Conservation (phyloP, 805 yeast species). For the Metschnikowia koreensis region DNA sequence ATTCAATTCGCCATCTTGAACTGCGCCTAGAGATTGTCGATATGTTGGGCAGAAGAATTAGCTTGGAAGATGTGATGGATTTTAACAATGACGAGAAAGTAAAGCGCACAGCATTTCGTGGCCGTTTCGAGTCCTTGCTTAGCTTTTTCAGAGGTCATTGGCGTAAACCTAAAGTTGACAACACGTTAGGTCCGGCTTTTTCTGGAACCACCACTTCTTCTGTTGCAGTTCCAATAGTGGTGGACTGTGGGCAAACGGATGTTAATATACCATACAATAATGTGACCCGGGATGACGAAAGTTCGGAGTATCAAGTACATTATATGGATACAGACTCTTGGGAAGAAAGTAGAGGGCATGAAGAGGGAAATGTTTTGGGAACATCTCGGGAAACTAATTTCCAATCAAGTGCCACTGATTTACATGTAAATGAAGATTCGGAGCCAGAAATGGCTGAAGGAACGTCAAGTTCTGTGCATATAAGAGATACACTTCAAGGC, state of each 20-base stretch:
- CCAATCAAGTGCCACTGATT: too few relatives aligned
- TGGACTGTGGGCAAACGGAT: slow-evolving; percentile 5
- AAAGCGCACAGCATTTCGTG: slow-evolving; percentile 27
- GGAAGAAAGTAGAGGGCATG: too few relatives aligned
- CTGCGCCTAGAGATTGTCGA: slow-evolving; percentile 51
- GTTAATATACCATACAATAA: too few relatives aligned
- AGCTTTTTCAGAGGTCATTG: not conserved
- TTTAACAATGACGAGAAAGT: slow-evolving; percentile 23
- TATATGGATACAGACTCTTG: slow-evolving; percentile 28
- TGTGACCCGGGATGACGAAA: slow-evolving; percentile 4
- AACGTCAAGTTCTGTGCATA: not conserved
- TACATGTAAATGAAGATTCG: too few relatives aligned
- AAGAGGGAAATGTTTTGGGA: too few relatives aligned
- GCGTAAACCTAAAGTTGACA: not conserved
- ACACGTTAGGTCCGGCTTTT: not conserved
- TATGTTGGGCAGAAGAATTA: slow-evolving; percentile 58
- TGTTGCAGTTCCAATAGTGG: not conserved
- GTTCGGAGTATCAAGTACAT: slow-evolving; percentile 24
- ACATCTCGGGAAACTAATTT: too few relatives aligned
- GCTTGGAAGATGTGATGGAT: slow-evolving; percentile 42
- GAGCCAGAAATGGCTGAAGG: not conserved
- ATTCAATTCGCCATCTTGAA: slow-evolving; percentile 50
- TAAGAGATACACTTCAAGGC: not conserved
- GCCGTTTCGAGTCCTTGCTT: slow-evolving; percentile 29
- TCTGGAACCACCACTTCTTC: not conserved